A percentile compares a stretch with the other conserved stretches of the same genome.
phyloP scores from a whole-genome alignment of 352 stramenopile species.

The Phytophthora kernoviae region DNA sequence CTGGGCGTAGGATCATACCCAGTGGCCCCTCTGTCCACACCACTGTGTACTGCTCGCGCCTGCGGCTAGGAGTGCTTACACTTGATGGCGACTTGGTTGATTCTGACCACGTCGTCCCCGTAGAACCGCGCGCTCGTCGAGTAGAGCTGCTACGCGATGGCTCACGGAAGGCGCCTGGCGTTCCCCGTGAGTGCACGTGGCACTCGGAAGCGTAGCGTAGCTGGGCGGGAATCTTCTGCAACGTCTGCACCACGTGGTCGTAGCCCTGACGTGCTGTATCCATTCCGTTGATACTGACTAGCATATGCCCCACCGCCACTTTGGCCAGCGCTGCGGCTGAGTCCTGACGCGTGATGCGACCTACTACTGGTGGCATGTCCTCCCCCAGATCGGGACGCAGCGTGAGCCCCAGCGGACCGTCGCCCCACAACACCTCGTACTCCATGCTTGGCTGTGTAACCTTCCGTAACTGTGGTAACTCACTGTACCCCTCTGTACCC shows the following conservation, averaged over 20 bases:
- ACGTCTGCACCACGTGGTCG: constrained; percentile 78
- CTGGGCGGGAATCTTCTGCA: constrained; percentile 86
- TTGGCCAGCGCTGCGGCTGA: constrained; percentile 81
- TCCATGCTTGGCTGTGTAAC: constrained; percentile 51
- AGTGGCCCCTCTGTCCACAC: constrained; percentile 86
- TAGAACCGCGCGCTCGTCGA: constrained; percentile 41
- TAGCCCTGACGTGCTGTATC: constrained; percentile 88
- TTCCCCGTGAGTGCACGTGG: constrained; percentile 49
- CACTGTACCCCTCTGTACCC: no score
- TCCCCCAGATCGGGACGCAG: constrained; percentile 83
- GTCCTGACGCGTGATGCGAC: constrained; percentile 86
- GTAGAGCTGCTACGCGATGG: constrained; percentile 34
- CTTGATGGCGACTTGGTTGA: constrained; percentile 32
- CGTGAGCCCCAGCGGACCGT: constrained; percentile 81
- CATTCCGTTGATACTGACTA: constrained; percentile 89
- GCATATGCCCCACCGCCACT: constrained; percentile 86
- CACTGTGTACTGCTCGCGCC: constrained; percentile 86
- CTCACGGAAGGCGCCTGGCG: constrained; percentile 28
- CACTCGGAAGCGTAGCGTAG: constrained; percentile 83
- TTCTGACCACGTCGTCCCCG: constrained; percentile 51
- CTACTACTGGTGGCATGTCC: constrained; percentile 88
- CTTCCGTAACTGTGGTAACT: no score
- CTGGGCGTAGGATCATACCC: constrained; percentile 86
- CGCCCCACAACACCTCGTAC: constrained; percentile 88
- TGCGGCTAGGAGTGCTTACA: constrained; percentile 27